Conservation (phyloP, 495 filamentous ascomycete species). For the Letharia columbiana region DNA sequence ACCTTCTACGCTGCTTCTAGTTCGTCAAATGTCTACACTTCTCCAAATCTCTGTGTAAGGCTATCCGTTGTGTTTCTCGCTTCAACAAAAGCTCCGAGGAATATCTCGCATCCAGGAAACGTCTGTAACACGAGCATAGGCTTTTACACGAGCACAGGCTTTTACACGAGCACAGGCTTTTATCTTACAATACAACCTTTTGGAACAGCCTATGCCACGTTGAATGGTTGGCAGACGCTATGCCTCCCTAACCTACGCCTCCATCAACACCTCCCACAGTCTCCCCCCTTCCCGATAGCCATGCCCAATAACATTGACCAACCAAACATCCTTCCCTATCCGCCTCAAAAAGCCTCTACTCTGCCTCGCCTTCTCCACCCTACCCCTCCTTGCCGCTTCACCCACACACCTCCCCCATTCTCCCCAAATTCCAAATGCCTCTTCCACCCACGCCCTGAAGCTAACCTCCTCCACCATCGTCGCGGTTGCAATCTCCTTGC, state of each 20-base stretch:
- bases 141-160: not conserved
- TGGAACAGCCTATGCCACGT: not conserved
- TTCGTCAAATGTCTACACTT: not conserved
- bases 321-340: slow-evolving; percentile 14
- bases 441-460: slow-evolving; percentile 90
- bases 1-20: not conserved
- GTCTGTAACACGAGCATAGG: not conserved
- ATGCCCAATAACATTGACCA: slow-evolving; percentile 29
- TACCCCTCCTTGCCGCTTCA: slow-evolving; percentile 14
- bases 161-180: not conserved
- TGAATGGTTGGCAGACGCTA: not conserved
- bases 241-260: slow-evolving; percentile 6
- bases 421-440: slow-evolving; percentile 89
- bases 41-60: not conserved
- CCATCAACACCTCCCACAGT: slow-evolving; percentile 25
- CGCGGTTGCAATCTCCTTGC: slow-evolving; percentile 94
- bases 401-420: slow-evolving; percentile 79
- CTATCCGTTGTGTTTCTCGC: not conserved
- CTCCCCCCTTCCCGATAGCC: slow-evolving; percentile 20
- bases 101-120: not conserved
- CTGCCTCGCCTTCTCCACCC: slow-evolving; percentile 16
- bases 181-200: not conserved
- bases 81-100: not conserved
- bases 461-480: slow-evolving; percentile 96
- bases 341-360: slow-evolving; percentile 22